These are phyloP conservation scores for Daldinia concentrica DNA, from an alignment of 495 filamentous ascomycete genomes.

Conservation along the genomic window DNA sequence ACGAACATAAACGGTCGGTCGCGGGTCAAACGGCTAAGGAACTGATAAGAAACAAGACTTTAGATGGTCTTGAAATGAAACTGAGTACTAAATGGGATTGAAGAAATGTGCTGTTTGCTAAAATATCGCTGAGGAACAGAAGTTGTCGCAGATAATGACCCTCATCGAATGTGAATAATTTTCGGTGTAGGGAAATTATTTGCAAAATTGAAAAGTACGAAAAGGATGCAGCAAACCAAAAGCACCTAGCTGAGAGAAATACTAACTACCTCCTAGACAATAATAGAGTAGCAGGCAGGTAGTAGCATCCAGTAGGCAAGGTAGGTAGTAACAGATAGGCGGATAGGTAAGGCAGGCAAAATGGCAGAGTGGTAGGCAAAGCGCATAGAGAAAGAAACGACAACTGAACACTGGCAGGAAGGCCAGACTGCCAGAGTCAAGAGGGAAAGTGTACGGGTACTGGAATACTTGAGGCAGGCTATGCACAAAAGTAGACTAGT, in stretches of 20 bases:
- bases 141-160: constrained; percentile 29
- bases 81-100: constrained; percentile 8
- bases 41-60: constrained; percentile 12
- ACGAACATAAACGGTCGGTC: constrained; percentile 38
- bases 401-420: constrained; percentile 19
- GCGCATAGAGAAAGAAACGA: constrained; percentile 29
- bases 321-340: constrained; percentile 29
- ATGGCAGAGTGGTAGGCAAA: constrained; percentile 30
- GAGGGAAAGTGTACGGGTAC: constrained; percentile 12
- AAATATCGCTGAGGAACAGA: constrained; percentile 30
- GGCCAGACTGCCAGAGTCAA: constrained; percentile 21
- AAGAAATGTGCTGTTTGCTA: constrained; percentile 33
- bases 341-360: constrained; percentile 8
- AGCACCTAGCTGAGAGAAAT: constrained; percentile 23
- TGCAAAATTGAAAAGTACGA: constrained; percentile 35
- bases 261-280: constrained; percentile 21
- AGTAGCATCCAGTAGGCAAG: not conserved
- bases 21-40: constrained; percentile 35
- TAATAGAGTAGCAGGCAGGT: constrained; percentile 18
- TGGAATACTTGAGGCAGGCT: constrained; percentile 30
- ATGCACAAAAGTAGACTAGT: constrained; percentile 33
- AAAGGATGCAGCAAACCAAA: constrained; percentile 37
- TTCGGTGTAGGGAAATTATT: constrained; percentile 34
- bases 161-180: constrained; percentile 31
- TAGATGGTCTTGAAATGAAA: constrained; percentile 4